Evolutionary conservation across 257 asterid species (phyloP), one percentile per base, ranked within the genome.

Genomic region (Scutellaria baicalensis): DNA sequence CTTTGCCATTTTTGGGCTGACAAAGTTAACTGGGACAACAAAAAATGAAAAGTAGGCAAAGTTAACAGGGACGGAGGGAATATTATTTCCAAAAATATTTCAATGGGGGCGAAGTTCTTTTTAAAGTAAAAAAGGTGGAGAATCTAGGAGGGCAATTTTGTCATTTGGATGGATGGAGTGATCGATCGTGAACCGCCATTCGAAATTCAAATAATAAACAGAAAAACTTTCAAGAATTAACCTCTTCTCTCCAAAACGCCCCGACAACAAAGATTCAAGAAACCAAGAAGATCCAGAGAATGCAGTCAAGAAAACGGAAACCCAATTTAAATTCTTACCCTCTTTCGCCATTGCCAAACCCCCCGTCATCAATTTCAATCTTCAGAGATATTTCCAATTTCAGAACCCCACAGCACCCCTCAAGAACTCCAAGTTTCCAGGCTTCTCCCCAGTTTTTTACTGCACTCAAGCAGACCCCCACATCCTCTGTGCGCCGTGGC

Each of bases 381-480:
- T 84, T 89, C 55, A 77, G 75, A 72, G 96, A 92, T 72, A 74
- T 88, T 44, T 90, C 97, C 6, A 88, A 90, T 68, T 58, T 86
- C 77, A 82, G 77, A 84, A 94, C 97, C 59, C 96, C 99, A 10
- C 78, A 71, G 55, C 82, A 75, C 6, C 77, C 83, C 8, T 18
- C 75, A 4, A 82, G 71, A 59, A 65, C 63, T 61, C 74, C 71
- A 4, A 56, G 8, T 55, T 78, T 86, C 56, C 73, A 68, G 66
- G 80, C 35, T 67, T 80, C 75, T 64, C 87, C 92, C 11, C 80
- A 74, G 20, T 94, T 78, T 83, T 89, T 80, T 81, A 86, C 97
- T n/a, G 89, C 96, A 27, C 70, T 68, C 1, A 85, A 82, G 66
- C 66, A 79, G 58, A 84, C 93, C n/a, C 96, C 95, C 0, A 43